Evolutionary conservation across 2,329 filamentous ascomycete species (phyloP).

Genomic region (Periconia digitata): DNA sequence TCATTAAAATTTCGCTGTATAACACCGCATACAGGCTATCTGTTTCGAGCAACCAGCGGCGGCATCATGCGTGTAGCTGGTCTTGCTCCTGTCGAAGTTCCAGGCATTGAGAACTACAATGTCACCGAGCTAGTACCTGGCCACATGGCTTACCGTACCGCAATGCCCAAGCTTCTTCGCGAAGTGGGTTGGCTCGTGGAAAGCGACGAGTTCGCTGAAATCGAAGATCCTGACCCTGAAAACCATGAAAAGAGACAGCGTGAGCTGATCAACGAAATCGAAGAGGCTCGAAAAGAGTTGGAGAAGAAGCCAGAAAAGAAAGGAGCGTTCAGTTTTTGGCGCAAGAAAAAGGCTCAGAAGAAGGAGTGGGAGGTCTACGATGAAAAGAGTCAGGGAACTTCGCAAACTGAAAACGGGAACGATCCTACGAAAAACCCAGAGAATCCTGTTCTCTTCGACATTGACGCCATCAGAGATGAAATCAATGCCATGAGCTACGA

Average conservation of each 20-base stretch:
- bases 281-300: conserved; percentile 85
- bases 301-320: conserved; percentile 74
- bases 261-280: conserved; percentile 94
- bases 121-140: conserved; percentile 83
- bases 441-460: conserved; percentile 79
- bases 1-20: conserved; percentile 4
- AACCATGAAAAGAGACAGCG: conserved; percentile 85
- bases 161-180: conserved; percentile 84
- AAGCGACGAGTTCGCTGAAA: conserved; percentile 92
- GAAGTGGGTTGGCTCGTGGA: conserved; percentile 90
- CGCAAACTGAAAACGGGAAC: conserved; percentile 40
- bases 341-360: conserved; percentile 77
- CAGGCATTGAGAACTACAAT: conserved; percentile 84
- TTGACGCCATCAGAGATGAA: conserved; percentile 79
- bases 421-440: conserved; percentile 55
- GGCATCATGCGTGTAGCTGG: conserved; percentile 89
- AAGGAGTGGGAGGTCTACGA: conserved; percentile 96
- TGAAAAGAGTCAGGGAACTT: conserved; percentile 56
- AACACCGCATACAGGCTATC: conserved; percentile 59
- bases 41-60: conserved; percentile 91
- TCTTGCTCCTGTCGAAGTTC: conserved; percentile 75
- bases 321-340: conserved; percentile 68
- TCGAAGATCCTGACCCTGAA: conserved; percentile 95
- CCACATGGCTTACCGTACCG: conserved; percentile 94
- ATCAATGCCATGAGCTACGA: conserved; percentile 73